Conservation (phyloP, 257 asterid genomes). For the Petrea volubilis region DNA sequence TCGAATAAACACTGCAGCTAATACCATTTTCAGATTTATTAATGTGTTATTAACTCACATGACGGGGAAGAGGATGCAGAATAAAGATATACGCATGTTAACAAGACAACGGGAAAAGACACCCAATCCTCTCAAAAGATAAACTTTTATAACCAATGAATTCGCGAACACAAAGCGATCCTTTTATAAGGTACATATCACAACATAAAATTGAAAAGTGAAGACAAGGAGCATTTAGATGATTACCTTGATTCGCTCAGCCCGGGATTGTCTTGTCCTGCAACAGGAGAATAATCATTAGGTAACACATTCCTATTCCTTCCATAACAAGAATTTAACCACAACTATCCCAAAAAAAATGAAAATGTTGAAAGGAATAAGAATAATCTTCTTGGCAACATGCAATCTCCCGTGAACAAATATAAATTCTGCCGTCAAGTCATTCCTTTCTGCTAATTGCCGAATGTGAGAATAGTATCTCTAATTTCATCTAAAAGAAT, state of each 20-base stretch:
- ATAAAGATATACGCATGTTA: not conserved
- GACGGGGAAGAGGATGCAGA: not conserved
- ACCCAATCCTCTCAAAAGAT: not conserved
- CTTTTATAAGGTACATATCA: not conserved
- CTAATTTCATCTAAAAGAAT: not conserved
- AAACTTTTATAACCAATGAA: not conserved
- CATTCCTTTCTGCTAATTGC: not conserved
- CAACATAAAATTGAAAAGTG: not conserved
- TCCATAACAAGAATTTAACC: constrained; percentile 5
- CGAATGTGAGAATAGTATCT: not conserved
- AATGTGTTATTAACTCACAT: not conserved
- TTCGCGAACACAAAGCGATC: not conserved
- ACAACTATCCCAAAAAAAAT: not conserved
- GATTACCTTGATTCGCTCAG: constrained; percentile 62
- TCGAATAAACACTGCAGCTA: constrained; percentile 8
- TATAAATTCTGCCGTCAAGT: not conserved
- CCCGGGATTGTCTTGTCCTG: constrained; percentile 72
- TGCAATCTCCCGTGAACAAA: constrained; percentile 4
- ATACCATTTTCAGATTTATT: constrained; percentile 4
- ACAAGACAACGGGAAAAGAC: not conserved
- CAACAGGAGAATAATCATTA: constrained; percentile 24
- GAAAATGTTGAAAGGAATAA: not conserved
- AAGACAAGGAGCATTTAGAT: constrained; percentile 4
- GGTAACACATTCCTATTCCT: not conserved
- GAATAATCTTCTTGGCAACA: not conserved